Evolutionary conservation across 106 monocot species (phyloP).

Genomic region (Acorus gramineus): DNA sequence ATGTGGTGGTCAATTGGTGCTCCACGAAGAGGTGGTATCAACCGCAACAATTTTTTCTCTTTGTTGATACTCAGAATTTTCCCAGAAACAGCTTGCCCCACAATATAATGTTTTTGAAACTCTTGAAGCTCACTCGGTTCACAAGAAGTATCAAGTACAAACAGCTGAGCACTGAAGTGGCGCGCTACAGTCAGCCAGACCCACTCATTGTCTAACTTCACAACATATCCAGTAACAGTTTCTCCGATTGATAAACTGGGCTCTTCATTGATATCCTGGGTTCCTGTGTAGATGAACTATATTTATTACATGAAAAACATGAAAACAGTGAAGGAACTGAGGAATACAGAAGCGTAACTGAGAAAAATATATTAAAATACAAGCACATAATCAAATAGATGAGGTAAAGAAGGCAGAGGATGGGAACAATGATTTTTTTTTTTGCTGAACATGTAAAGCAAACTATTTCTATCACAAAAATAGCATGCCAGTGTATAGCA

Average conservation of each 20-base stretch:
- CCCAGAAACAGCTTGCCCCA: slow-evolving; percentile 56
- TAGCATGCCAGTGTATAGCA: too few species aligned
- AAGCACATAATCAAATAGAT: too few species aligned
- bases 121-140: slow-evolving; percentile 68
- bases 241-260: slow-evolving; percentile 44
- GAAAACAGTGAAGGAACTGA: neutral
- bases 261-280: slow-evolving; percentile 9
- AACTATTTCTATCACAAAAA: too few species aligned
- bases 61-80: slow-evolving; percentile 42
- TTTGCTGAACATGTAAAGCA: too few species aligned
- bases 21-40: slow-evolving; percentile 13
- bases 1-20: neutral
- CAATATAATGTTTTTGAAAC: slow-evolving; percentile 52
- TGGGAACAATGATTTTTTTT: too few species aligned
- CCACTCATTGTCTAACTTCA: slow-evolving; percentile 72
- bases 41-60: slow-evolving; percentile 48
- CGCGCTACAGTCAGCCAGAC: slow-evolving; percentile 45
- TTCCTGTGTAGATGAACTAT: neutral
- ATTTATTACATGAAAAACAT: neutral
- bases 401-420: too few species aligned
- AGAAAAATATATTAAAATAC: neutral
- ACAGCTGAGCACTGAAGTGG: slow-evolving; percentile 6
- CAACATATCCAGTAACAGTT: slow-evolving; percentile 55
- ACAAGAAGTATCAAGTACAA: slow-evolving; percentile 24
- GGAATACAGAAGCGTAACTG: too few species aligned